Percentiles rank a stretch among this genome's conserved stretches.
Conservation (phyloP, 2,329 filamentous ascomycete species). For the Alternaria viburni region DNA sequence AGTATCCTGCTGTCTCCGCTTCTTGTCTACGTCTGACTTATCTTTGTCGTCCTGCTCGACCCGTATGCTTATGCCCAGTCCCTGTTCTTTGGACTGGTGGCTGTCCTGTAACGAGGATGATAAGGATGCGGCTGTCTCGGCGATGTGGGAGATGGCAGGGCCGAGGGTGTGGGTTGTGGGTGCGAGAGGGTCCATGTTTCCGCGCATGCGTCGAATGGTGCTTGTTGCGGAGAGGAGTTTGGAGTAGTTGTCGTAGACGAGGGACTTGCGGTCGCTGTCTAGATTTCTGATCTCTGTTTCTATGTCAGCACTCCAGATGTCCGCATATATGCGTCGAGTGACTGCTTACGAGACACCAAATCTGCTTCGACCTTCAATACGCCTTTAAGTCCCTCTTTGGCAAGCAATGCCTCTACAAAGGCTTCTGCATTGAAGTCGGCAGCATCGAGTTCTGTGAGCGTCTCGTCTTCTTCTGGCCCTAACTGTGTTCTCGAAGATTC, state of each 20-base stretch:
- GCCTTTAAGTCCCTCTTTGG: conserved; percentile 69
- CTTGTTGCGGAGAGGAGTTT: conserved; percentile 97
- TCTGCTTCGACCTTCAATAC: conserved; percentile 73
- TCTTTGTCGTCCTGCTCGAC: conserved; percentile 28
- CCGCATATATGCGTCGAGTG: not conserved
- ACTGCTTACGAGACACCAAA: conserved; percentile 60
- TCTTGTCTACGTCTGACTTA: conserved; percentile 37
- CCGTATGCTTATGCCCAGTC: conserved; percentile 33
- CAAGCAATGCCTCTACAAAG: conserved; percentile 68
- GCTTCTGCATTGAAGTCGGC: conserved; percentile 74
- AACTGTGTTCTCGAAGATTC: conserved; percentile 38
- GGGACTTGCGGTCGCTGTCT: conserved; percentile 93
- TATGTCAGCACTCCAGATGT: not conserved
- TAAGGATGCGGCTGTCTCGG: conserved; percentile 60
- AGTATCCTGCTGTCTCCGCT: conserved; percentile 58
- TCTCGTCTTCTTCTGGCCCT: conserved; percentile 61
- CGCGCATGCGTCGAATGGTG: conserved; percentile 88
- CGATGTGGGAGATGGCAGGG: conserved; percentile 76
- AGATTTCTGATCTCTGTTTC: conserved; percentile 77
- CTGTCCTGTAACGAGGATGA: conserved; percentile 47
- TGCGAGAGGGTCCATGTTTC: conserved; percentile 79
- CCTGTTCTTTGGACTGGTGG: conserved; percentile 27
- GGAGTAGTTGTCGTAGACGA: conserved; percentile 98
- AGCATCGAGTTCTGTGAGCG: conserved; percentile 72
- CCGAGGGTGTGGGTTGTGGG: conserved; percentile 76